Conservation (phyloP, 768 basidiomycete genomes). For the Clitopilus hobsonii region DNA sequence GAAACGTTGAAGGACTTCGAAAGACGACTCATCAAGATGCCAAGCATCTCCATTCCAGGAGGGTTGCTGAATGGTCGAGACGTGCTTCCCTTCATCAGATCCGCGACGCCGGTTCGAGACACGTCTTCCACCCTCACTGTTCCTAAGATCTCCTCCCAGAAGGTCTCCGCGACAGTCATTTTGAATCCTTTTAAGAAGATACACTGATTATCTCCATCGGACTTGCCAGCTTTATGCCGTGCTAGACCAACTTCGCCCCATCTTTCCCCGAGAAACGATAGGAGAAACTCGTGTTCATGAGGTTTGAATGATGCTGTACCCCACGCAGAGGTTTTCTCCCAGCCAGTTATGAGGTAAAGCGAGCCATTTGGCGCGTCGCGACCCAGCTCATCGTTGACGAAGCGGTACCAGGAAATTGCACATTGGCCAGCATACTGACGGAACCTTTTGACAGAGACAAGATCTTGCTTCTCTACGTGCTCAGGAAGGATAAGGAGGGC, state of each 20-base stretch:
- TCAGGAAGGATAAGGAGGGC: neutral
- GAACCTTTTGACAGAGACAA: neutral
- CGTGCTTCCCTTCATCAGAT: neutral
- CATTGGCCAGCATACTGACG: neutral
- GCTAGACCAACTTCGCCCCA: neutral
- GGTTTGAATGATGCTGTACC: slow-evolving; percentile 15
- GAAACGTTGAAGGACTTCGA: too few species aligned
- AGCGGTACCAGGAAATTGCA: slow-evolving; percentile 4
- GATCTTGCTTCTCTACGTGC: neutral
- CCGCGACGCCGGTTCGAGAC: neutral
- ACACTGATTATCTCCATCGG: neutral
- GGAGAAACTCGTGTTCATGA: neutral
- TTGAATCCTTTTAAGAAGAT: neutral
- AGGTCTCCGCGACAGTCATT: neutral
- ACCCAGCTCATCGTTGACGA: slow-evolving; percentile 7
- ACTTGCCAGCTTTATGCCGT: neutral
- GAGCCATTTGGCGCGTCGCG: slow-evolving; percentile 15
- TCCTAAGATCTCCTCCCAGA: neutral
- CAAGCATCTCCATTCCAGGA: too few species aligned
- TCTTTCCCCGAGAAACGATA: neutral
- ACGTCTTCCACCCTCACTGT: neutral
- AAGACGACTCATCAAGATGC: too few species aligned
- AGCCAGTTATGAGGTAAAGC: slow-evolving; percentile 19
- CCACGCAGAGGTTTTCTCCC: slow-evolving; percentile 19
- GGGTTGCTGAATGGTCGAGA: neutral